Percentiles rank a stretch among this genome's conserved stretches.
phyloP scores from a whole-genome alignment of 257 asterid genomes.

The Penstemon barbatus region DNA sequence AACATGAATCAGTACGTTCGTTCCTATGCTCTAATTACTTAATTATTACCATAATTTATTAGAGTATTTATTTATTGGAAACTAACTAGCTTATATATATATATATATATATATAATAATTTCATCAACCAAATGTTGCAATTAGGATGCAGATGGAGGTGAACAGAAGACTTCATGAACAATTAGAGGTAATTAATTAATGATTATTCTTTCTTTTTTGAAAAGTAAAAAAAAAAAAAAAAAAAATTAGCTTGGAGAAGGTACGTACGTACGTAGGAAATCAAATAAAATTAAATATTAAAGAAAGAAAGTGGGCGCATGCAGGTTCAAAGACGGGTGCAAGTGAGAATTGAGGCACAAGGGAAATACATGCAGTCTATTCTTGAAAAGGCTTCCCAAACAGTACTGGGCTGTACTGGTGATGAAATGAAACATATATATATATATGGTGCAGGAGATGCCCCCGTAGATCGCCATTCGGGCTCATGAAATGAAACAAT shows the following conservation, averaged over 20 bases:
- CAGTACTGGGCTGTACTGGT: constrained; percentile 17
- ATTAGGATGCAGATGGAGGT: constrained; percentile 40
- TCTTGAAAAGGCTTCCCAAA: constrained; percentile 28
- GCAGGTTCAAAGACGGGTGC: constrained; percentile 37
- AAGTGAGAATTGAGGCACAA: constrained; percentile 37
- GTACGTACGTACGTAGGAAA: neutral
- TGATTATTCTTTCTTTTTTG: neutral
- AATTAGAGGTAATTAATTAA: neutral
- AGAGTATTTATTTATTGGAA: too few relatives aligned
- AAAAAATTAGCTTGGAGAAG: constrained; percentile 21
- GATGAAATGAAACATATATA: too few relatives aligned
- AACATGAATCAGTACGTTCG: too few relatives aligned
- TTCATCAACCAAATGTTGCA: neutral
- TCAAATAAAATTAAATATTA: neutral
- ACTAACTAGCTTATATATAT: too few relatives aligned
- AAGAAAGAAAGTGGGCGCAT: neutral
- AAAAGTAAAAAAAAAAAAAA: constrained; percentile 12
- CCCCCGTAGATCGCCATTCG: too few relatives aligned
- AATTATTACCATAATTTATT: too few relatives aligned
- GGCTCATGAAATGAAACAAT: too few relatives aligned
- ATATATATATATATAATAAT: too few relatives aligned
- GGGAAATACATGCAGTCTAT: constrained; percentile 34
- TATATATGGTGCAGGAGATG: too few relatives aligned
- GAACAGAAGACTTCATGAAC: constrained; percentile 27
- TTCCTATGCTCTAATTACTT: too few relatives aligned